Evolutionary conservation across 495 filamentous ascomycete genomes (phyloP), one percentile per base, ranked within the genome.

Genomic region (Monascus purpureus): DNA sequence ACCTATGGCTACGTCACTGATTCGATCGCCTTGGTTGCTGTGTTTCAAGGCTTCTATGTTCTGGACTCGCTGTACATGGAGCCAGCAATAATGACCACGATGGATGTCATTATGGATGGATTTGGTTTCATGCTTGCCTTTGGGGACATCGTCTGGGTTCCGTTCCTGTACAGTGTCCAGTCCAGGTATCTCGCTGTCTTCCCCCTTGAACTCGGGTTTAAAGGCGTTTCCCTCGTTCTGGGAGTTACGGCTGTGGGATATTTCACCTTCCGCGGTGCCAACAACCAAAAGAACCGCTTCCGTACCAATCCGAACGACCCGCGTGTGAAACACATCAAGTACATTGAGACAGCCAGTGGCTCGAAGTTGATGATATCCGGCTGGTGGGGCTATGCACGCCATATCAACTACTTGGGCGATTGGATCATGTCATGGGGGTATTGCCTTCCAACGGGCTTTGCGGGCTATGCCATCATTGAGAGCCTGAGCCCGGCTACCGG

Each of bases 351-450:
- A 16, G 76, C 77, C 49, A 65, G 71, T 6, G 90, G 90, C 20
- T 80, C 76, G 13, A 77, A 74, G 35, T 65, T 96, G 31, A 72
- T 97, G 47, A 73, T 71, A 2, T 80, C 81, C 4, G 90, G 90
- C 17, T 97, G 92, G 92, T 96, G 90, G 92, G 92, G 90, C 24
- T 59, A 68, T 13, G 79, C 85, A 8, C 69, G 92, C 12, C 92
- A 97, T 52, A 88, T 95, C 65, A 97, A 96, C 60, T 96, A 97
- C 52, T 55, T 93, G n/a, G 92, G 88, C 24, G 90, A 97, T 57
- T 96, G 88, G 88, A 57, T 87, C 32, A 83, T 93, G 75, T 70
- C 76, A 11, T 96, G 86, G 83, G 75, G 83, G 0, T 97, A 88
- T 55, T 82, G 76, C 37, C 63, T 97, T 13, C 90, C 92, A 0